A percentile compares a stretch with the other conserved stretches of the same genome.
phyloP scores from a whole-genome alignment of 331 rosid genomes.

The Malus hybrid region DNA sequence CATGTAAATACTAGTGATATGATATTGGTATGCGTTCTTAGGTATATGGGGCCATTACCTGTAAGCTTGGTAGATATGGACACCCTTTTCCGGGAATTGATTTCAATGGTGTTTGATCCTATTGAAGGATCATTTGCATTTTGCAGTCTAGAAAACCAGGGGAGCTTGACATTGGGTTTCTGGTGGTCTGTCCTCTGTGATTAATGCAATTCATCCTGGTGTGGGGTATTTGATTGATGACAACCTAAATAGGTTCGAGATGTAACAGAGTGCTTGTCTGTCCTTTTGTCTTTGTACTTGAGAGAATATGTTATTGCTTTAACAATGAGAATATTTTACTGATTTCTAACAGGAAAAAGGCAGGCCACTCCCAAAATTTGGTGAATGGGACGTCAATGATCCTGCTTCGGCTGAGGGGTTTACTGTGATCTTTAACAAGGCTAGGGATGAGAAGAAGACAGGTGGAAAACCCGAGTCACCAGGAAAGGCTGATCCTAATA shows the following conservation, averaged over 20 bases:
- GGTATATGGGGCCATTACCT: not conserved
- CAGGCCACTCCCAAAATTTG: conserved; percentile 87
- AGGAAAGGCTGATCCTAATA: conserved; percentile 55
- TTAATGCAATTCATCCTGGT: not conserved
- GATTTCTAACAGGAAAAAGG: conserved; percentile 68
- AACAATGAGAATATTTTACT: not conserved
- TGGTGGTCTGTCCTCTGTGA: not conserved
- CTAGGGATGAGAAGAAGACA: conserved; percentile 93
- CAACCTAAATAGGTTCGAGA: not conserved
- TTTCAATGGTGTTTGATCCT: not conserved
- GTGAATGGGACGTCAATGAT: conserved; percentile 99
- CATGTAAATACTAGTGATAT: not conserved
- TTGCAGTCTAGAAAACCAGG: not conserved
- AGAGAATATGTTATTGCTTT: not conserved
- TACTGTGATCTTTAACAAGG: conserved; percentile 16
- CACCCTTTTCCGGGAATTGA: not conserved
- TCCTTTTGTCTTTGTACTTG: not conserved
- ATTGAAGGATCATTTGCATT: not conserved
- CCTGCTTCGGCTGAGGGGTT: conserved; percentile 99
- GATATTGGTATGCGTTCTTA: not conserved
- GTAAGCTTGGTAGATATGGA: not conserved
- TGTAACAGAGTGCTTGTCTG: not conserved
- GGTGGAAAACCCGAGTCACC: conserved; percentile 97
- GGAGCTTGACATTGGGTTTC: not conserved
- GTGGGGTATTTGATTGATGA: not conserved